Percentiles rank a stretch among this genome's conserved stretches.
Evolutionary conservation across 139 green algal species (phyloP).

Genomic region (Microglena sp.): DNA sequence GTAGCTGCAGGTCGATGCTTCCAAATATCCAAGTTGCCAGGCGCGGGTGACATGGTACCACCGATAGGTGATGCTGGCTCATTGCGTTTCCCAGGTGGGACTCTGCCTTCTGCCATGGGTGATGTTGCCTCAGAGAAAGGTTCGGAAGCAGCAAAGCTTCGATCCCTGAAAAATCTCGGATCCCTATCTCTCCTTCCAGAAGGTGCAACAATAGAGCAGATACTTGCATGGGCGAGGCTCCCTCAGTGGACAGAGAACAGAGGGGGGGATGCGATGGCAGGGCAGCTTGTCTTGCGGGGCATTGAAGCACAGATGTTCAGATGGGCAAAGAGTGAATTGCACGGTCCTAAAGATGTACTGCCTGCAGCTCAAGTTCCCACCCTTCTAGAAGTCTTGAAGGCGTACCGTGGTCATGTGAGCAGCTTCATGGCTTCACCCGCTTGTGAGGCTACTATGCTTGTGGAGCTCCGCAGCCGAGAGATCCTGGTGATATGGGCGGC

Average conservation of each 20-base stretch:
- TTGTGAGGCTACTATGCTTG: conserved; percentile 9
- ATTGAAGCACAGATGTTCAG: conserved; percentile 30
- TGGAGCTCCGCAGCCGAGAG: conserved; percentile 37
- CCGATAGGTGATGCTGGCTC: background rate
- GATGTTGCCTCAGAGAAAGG: background rate
- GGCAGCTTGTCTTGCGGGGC: conserved; percentile 17
- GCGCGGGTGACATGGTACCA: no score
- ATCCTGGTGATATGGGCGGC: conserved; percentile 31
- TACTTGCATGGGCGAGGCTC: background rate
- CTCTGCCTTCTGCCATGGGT: conserved; percentile 6
- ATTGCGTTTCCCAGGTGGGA: background rate
- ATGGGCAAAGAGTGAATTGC: no score
- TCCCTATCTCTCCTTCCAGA: background rate
- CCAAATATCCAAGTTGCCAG: no score
- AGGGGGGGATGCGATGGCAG: conserved; percentile 10
- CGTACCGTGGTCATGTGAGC: conserved; percentile 13
- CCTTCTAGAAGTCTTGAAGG: conserved; percentile 21
- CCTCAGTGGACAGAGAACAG: no score
- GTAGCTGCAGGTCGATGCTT: background rate
- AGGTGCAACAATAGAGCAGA: no score
- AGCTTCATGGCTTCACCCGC: background rate
- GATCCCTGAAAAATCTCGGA: background rate
- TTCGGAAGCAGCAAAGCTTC: background rate
- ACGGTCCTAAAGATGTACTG: conserved; percentile 1
- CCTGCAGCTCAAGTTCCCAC: background rate